Percentiles rank a stretch among this genome's conserved stretches.
These are phyloP conservation scores for Carallia pectinifolia DNA, from an alignment of 345 rosid genomes.

Conservation along the genomic window DNA sequence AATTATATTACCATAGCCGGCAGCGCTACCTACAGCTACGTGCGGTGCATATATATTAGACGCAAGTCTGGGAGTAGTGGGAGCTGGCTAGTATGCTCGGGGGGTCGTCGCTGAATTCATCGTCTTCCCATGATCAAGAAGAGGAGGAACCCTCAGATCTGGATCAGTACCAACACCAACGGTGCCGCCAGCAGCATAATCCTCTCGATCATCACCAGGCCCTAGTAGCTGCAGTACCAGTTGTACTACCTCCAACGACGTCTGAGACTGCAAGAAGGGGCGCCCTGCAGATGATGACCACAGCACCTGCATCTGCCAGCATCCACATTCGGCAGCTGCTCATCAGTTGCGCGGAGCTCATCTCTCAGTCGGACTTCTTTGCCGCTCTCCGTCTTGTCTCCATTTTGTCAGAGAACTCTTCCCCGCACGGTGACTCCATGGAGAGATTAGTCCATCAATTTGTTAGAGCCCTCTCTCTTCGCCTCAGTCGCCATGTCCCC, in stretches of 20 bases:
- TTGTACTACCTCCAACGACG: not conserved
- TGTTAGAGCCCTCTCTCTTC: constrained; percentile 69
- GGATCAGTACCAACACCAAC: too few species aligned
- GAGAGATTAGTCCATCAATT: constrained; percentile 75
- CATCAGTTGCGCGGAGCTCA: constrained; percentile 58
- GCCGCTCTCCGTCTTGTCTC: constrained; percentile 68
- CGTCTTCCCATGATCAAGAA: constrained; percentile 28
- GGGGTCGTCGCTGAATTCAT: constrained; percentile 32
- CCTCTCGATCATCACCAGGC: too few species aligned
- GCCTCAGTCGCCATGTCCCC: constrained; percentile 41
- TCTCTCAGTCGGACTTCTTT: constrained; percentile 68
- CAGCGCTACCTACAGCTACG: too few species aligned
- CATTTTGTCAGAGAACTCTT: constrained; percentile 50
- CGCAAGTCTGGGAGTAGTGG: too few species aligned
- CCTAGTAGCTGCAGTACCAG: constrained; percentile 7
- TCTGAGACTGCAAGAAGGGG: not conserved
- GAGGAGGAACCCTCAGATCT: constrained; percentile 48
- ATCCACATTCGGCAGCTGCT: constrained; percentile 69
- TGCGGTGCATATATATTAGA: too few species aligned
- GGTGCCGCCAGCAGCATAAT: too few species aligned
- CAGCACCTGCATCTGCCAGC: constrained; percentile 28
- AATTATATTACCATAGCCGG: too few species aligned
- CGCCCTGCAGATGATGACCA: not conserved
- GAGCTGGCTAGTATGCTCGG: constrained; percentile 13
- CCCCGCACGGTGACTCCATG: constrained; percentile 77